Conservation (phyloP, 2,329 filamentous ascomycete genomes). For the Stachybotrys elegans region DNA sequence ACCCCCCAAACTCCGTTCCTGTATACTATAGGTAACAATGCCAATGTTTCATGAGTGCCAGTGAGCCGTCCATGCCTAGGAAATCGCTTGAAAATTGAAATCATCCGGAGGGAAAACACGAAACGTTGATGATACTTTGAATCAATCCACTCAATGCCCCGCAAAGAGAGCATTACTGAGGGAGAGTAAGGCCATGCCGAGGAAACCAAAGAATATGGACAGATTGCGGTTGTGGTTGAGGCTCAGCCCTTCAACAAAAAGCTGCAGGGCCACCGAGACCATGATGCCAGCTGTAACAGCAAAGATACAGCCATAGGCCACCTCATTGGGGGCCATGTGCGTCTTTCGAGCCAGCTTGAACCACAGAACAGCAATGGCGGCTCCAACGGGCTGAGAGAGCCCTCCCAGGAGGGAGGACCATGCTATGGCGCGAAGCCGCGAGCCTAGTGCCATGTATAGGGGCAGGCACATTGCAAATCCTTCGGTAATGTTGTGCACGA, state of each 20-base stretch:
- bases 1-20: too few species aligned
- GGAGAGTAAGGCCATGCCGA: slow-evolving; percentile 84
- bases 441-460: slow-evolving; percentile 83
- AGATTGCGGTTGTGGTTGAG: slow-evolving; percentile 74
- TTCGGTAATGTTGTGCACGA: slow-evolving; percentile 97
- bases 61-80: too few species aligned
- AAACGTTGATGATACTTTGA: too few species aligned
- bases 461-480: slow-evolving; percentile 92
- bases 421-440: slow-evolving; percentile 73
- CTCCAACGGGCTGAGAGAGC: slow-evolving; percentile 80
- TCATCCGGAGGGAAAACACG: too few species aligned
- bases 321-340: slow-evolving; percentile 44
- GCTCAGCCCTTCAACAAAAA: slow-evolving; percentile 81
- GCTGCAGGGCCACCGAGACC: slow-evolving; percentile 84
- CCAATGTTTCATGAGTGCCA: too few species aligned
- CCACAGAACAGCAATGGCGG: slow-evolving; percentile 78
- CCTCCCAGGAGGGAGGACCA: slow-evolving; percentile 83
- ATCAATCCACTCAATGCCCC: slow-evolving; percentile 32
- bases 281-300: slow-evolving; percentile 89
- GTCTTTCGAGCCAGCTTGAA: slow-evolving; percentile 63
- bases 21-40: too few species aligned
- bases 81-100: too few species aligned
- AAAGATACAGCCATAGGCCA: slow-evolving; percentile 77
- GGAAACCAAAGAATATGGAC: slow-evolving; percentile 75
- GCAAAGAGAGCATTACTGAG: slow-evolving; percentile 81